Evolutionary conservation across 352 stramenopile species (phyloP).

Genomic region (Phytophthora cajani): DNA sequence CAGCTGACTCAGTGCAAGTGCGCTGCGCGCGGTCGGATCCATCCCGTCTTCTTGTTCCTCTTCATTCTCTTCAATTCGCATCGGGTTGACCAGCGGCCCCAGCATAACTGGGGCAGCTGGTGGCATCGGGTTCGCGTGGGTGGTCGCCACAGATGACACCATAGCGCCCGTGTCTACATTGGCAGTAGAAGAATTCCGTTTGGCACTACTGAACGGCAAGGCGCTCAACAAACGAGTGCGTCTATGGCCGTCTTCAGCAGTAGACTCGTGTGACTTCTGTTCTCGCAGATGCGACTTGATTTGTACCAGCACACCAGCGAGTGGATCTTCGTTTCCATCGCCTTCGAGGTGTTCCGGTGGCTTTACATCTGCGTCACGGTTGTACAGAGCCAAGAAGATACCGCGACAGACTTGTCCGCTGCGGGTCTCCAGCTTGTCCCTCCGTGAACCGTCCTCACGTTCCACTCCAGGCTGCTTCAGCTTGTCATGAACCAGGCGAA

Average conservation of each 20-base stretch:
- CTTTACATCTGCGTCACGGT: constrained; percentile 56
- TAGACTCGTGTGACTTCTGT: constrained; percentile 11
- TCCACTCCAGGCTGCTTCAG: constrained; percentile 41
- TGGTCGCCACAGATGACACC: background rate
- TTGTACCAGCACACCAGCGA: constrained; percentile 50
- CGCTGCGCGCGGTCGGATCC: background rate
- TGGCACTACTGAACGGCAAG: constrained; percentile 17
- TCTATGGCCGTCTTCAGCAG: constrained; percentile 1
- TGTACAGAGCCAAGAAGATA: constrained; percentile 69
- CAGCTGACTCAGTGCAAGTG: constrained; percentile 50
- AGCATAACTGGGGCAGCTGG: constrained; percentile 24
- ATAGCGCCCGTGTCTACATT: constrained; percentile 1
- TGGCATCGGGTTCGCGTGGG: constrained; percentile 8
- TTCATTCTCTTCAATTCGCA: constrained; percentile 15
- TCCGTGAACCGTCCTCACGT: constrained; percentile 9
- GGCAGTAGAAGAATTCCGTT: constrained; percentile 6
- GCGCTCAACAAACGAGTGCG: constrained; percentile 21
- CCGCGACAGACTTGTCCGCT: constrained; percentile 57
- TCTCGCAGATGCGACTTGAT: constrained; percentile 59
- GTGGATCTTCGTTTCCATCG: constrained; percentile 35
- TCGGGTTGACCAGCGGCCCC: background rate
- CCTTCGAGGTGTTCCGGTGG: constrained; percentile 32
- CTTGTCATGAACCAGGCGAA: constrained; percentile 42
- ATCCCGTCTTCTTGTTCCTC: constrained; percentile 8
- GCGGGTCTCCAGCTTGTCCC: constrained; percentile 16